Evolutionary conservation across 2,329 filamentous ascomycete genomes (phyloP).

Genomic region (Clathrospora elynae): DNA sequence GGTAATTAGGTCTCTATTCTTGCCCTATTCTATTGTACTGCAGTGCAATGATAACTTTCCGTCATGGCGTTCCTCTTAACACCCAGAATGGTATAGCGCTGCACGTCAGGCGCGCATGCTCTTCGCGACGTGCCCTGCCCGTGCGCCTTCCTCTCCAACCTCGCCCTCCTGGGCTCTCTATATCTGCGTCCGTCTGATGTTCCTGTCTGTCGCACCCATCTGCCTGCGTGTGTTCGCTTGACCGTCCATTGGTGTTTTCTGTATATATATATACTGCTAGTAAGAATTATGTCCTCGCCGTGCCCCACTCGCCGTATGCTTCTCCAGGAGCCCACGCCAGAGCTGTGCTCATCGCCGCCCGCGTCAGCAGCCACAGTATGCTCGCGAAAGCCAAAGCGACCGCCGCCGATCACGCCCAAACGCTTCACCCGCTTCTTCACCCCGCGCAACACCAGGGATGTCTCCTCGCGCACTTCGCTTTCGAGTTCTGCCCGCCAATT

Average conservation of each 20-base stretch:
- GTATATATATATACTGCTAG: constrained; percentile 12
- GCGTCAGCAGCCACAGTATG: constrained; percentile 33
- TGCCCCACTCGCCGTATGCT: constrained; percentile 28
- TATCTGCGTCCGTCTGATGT: constrained; percentile 15
- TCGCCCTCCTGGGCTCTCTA: constrained; percentile 6
- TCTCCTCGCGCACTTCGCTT: constrained; percentile 31
- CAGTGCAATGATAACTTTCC: too few relatives aligned
- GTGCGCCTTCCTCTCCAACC: constrained; percentile 16
- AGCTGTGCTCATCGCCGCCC: constrained; percentile 48
- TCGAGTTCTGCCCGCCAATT: constrained; percentile 53
- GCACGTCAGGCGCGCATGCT: constrained; percentile 20
- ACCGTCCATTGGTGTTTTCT: constrained; percentile 9
- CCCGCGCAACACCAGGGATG: constrained; percentile 48
- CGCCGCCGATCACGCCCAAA: constrained; percentile 58
- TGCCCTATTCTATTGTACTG: too few relatives aligned
- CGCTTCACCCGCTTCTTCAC: constrained; percentile 60
- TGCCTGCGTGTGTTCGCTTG: constrained; percentile 8
- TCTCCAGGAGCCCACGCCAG: constrained; percentile 41
- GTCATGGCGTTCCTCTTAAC: constrained; percentile 6
- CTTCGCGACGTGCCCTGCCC: constrained; percentile 16
- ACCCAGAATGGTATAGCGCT: constrained; percentile 9
- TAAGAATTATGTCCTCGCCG: constrained; percentile 36
- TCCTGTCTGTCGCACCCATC: constrained; percentile 2
- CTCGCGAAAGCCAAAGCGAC: constrained; percentile 51
- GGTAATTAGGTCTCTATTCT: too few relatives aligned